These are phyloP conservation scores for Phytophthora litchii DNA, from an alignment of 352 stramenopile genomes.

Conservation along the genomic window DNA sequence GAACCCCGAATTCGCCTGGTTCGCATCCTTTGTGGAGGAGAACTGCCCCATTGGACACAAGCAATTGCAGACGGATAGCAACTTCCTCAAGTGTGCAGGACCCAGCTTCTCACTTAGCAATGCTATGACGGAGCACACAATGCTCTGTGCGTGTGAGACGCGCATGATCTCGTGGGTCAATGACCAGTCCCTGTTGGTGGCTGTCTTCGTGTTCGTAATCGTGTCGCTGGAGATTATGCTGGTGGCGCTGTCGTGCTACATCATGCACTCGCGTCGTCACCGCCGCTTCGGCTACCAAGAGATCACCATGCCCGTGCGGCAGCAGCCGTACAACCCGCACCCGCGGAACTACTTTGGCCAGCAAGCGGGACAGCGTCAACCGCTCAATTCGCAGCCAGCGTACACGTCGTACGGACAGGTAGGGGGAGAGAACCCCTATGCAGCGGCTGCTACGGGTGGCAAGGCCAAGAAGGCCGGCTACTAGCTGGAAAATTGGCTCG, in stretches of 20 bases:
- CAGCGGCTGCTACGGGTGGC: slow-evolving; percentile 28
- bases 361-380: slow-evolving; percentile 38
- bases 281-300: slow-evolving; percentile 81
- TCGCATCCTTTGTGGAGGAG: slow-evolving; percentile 69
- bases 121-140: slow-evolving; percentile 75
- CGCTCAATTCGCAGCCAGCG: slow-evolving; percentile 45
- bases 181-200: slow-evolving; percentile 77
- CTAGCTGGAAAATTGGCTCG: slow-evolving; percentile 11
- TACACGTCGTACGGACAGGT: slow-evolving; percentile 40
- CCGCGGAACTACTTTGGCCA: slow-evolving; percentile 77
- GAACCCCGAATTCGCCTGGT: slow-evolving; percentile 71
- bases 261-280: slow-evolving; percentile 76
- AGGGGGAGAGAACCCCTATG: slow-evolving; percentile 40
- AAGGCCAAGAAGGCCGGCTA: slow-evolving; percentile 32
- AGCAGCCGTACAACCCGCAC: slow-evolving; percentile 82
- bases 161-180: slow-evolving; percentile 83
- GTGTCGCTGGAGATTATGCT: slow-evolving; percentile 83
- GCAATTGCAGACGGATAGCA: slow-evolving; percentile 59
- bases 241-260: slow-evolving; percentile 81
- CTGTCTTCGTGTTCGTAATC: slow-evolving; percentile 81
- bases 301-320: slow-evolving; percentile 84
- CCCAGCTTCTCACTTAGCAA: slow-evolving; percentile 65
- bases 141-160: slow-evolving; percentile 84
- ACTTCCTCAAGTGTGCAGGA: slow-evolving; percentile 75
- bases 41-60: slow-evolving; percentile 70